Conservation (phyloP, 2,329 filamentous ascomycete genomes). For the Cyphellophora europaea region DNA sequence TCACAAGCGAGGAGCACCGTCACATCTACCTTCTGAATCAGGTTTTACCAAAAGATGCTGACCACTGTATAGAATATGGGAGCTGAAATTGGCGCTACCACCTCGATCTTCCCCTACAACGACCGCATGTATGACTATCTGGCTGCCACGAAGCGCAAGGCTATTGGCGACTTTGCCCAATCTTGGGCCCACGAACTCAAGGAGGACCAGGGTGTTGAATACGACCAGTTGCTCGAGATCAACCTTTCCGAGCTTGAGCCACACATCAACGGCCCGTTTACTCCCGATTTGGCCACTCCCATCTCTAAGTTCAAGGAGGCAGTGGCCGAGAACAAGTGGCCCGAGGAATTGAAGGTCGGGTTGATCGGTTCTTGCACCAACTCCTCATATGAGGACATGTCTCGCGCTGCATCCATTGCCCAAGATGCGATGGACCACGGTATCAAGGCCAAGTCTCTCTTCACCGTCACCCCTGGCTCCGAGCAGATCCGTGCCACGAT, state of each 20-base stretch:
- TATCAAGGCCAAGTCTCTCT: conserved; percentile 84
- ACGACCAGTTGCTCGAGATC: conserved; percentile 93
- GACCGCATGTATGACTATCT: conserved; percentile 97
- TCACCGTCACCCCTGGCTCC: conserved; percentile 91
- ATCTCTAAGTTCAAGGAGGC: conserved; percentile 96
- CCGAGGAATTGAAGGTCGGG: conserved; percentile 90
- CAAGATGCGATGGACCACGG: conserved; percentile 86
- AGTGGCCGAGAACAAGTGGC: conserved; percentile 92
- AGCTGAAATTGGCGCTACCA: conserved; percentile 63
- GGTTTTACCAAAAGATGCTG: too few relatives aligned
- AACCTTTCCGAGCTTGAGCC: conserved; percentile 92
- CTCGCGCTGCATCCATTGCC: conserved; percentile 81
- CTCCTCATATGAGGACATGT: conserved; percentile 83
- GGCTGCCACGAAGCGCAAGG: conserved; percentile 74
- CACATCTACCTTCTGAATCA: too few relatives aligned
- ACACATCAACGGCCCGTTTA: conserved; percentile 98
- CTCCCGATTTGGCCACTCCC: conserved; percentile 91
- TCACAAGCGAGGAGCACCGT: too few relatives aligned
- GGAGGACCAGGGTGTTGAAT: conserved; percentile 83
- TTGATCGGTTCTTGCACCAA: conserved; percentile 99
- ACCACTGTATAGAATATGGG: too few relatives aligned
- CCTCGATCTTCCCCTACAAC: conserved; percentile 95
- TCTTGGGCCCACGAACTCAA: conserved; percentile 75
- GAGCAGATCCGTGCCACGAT: conserved; percentile 96
- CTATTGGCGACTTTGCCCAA: conserved; percentile 85